These are phyloP conservation scores for Brassica hybrid DNA, from an alignment of 441 rosid genomes.

Conservation along the genomic window DNA sequence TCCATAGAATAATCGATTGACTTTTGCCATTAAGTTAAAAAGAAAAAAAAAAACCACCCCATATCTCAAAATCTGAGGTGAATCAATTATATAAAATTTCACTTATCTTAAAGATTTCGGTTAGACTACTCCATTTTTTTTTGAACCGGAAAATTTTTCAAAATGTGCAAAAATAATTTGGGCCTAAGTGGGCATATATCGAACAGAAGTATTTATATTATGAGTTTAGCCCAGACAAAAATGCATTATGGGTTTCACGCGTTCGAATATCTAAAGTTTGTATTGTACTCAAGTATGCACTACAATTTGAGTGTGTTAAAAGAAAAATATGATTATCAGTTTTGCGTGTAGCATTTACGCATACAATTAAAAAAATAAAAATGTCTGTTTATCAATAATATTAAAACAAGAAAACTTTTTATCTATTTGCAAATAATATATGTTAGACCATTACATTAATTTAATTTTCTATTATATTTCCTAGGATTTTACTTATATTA, in stretches of 20 bases:
- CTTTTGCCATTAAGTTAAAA: no score
- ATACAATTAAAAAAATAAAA: no score
- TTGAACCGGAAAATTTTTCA: neutral
- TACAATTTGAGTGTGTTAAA: neutral
- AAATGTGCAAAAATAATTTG: neutral
- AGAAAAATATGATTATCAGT: neutral
- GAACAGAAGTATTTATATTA: neutral
- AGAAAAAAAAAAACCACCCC: neutral
- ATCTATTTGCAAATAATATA: no score
- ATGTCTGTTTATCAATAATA: no score
- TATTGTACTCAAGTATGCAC: neutral
- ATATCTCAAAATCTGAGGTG: no score
- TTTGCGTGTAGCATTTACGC: no score
- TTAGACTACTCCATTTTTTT: neutral
- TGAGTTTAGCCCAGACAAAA: slow-evolving; percentile 8
- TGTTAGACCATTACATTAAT: no score
- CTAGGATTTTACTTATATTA: no score
- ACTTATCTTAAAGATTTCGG: no score
- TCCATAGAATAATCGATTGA: no score
- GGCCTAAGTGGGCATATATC: neutral
- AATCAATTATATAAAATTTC: neutral
- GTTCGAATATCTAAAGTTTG: neutral
- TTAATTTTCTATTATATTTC: no score
- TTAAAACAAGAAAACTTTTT: no score
- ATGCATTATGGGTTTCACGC: slow-evolving; percentile 4